A percentile compares a stretch with the other conserved stretches of the same genome.
Evolutionary conservation across 306 rosid species (phyloP).

Genomic region (Amphicarpaea edgeworthii): DNA sequence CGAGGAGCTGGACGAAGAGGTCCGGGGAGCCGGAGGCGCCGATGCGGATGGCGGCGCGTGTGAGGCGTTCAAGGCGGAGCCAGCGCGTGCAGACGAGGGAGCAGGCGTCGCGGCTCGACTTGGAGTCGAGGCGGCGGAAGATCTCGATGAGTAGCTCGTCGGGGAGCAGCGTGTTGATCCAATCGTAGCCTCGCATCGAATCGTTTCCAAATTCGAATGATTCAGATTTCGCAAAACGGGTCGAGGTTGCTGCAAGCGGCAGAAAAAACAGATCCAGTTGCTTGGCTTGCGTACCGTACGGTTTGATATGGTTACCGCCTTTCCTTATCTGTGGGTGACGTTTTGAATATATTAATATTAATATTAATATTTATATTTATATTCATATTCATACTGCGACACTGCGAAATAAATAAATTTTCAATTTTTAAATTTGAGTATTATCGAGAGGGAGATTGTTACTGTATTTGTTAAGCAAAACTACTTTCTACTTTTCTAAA

Average conservation of each 20-base stretch:
- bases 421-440: no score
- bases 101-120: slow-evolving; percentile 76
- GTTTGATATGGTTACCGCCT: not conserved
- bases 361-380: no score
- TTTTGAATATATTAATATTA: no score
- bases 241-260: not conserved
- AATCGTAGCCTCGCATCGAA: slow-evolving; percentile 70
- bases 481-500: no score
- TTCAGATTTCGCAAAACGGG: no score
- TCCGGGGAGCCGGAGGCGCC: slow-evolving; percentile 84
- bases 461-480: no score
- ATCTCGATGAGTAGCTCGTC: slow-evolving; percentile 87
- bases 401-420: no score
- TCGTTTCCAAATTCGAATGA: not conserved
- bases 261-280: slow-evolving; percentile 14
- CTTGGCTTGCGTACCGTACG: slow-evolving; percentile 13
- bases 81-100: slow-evolving; percentile 93
- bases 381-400: no score
- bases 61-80: slow-evolving; percentile 83
- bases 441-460: no score
- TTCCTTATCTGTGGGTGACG: not conserved
- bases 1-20: slow-evolving; percentile 61
- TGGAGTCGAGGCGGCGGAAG: slow-evolving; percentile 67
- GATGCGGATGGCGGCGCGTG: slow-evolving; percentile 77
- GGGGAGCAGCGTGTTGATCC: slow-evolving; percentile 79